phyloP scores from a whole-genome alignment of 352 stramenopile species.

The Phytophthora macrochlamydospora region DNA sequence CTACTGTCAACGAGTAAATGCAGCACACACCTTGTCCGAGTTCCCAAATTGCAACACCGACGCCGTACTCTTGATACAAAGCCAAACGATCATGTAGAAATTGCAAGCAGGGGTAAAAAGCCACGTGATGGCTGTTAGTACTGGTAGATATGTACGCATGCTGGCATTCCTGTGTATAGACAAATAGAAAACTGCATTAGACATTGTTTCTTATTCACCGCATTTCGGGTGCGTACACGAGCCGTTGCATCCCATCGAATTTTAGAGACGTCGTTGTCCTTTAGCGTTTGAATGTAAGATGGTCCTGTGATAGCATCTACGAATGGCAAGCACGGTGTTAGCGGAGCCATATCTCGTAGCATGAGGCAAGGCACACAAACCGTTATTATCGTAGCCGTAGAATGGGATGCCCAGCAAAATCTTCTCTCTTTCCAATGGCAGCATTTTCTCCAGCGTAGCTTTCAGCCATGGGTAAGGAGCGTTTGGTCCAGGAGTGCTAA shows the following conservation, averaged over 20 bases:
- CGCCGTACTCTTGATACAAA: conserved; percentile 51
- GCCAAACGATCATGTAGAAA: conserved; percentile 73
- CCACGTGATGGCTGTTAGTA: conserved; percentile 41
- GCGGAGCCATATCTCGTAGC: no score
- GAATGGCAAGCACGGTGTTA: neutral
- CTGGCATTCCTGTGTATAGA: conserved; percentile 59
- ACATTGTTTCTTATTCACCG: no score
- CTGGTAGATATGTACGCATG: conserved; percentile 47
- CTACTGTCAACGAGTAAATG: no score
- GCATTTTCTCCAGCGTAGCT: conserved; percentile 57
- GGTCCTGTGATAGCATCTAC: conserved; percentile 51
- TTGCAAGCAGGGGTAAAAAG: conserved; percentile 86
- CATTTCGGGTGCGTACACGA: conserved; percentile 33
- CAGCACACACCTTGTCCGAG: conserved; percentile 72
- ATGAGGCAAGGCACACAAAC: conserved; percentile 20
- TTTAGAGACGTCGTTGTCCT: conserved; percentile 41
- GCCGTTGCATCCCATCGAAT: conserved; percentile 57
- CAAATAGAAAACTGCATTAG: neutral
- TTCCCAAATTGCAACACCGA: conserved; percentile 77
- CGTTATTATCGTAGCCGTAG: conserved; percentile 82
- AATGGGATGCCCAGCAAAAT: conserved; percentile 80
- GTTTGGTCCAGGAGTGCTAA: conserved; percentile 63
- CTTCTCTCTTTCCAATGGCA: conserved; percentile 36
- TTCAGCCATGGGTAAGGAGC: conserved; percentile 73
- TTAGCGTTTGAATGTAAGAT: conserved; percentile 47